Evolutionary conservation across 2,329 filamentous ascomycete species (phyloP), one percentile per base, ranked within the genome.

Genomic region (Ceratocystis colombiana): DNA sequence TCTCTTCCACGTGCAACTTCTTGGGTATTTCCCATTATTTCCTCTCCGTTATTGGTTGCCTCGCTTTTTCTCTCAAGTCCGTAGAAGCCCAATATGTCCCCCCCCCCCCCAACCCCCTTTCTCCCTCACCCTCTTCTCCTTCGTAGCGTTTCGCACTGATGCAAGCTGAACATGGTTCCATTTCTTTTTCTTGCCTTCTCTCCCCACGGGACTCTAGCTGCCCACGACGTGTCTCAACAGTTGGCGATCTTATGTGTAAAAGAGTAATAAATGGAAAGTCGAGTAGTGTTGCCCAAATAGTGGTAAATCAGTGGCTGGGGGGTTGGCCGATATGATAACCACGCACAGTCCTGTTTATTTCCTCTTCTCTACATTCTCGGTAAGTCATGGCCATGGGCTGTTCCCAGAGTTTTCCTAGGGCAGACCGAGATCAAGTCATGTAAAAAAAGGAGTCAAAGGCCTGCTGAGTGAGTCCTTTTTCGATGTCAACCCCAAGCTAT

Each of bases 81-180:
- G 12, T 28, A 30, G 28, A 57, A 57, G 53, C 53, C 53, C 53
- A 57, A 28, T 57, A 57, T 15, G 5, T 5, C 25, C 4, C 17
- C 48, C 30, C 48, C 30, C 17, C 48, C 53, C 53, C 53, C 53
- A 57, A 28, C 53, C 53, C 28, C 53, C 53, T 22, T 25, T 57
- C 15, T 28, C 25, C 53, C 48, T 25, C 53, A 7, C 53, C 53
- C 15, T 33, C 28, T 22, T 33, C 28, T 15, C 53, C 53, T 28
- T 57, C 25, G 53, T 30, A 57, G 53, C 53, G 53, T 57, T 33
- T 57, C 53, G 53, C 53, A 57, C 53, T 57, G 53, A 57, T 57
- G 53, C 53, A 57, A 57, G 53, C 53, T 57, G 53, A 57, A 57
- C 53, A 57, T 57, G 53, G 53, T 57, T 57, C 53, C 53, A 57